These are phyloP conservation scores for Butyriboletus appendiculatus DNA, from an alignment of 1,284 basidiomycete species.

Conservation along the genomic window DNA sequence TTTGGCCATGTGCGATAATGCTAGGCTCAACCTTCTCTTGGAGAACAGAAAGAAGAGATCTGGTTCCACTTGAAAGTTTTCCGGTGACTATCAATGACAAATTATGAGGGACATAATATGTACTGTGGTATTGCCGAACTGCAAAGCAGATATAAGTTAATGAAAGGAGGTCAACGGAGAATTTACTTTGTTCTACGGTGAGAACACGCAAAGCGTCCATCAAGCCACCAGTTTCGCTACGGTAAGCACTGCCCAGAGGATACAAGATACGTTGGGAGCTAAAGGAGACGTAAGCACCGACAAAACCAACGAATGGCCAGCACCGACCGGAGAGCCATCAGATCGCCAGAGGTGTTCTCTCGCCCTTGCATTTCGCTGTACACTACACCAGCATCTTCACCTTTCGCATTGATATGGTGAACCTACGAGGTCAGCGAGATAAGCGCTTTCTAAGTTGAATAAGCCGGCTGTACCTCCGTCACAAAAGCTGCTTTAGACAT, in stretches of 20 bases:
- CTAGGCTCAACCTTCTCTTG: slow-evolving; percentile 82
- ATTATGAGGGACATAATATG: slow-evolving; percentile 96
- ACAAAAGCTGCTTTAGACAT: slow-evolving; percentile 89
- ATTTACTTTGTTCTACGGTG: slow-evolving; percentile 86
- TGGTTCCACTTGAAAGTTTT: slow-evolving; percentile 71
- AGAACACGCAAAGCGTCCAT: slow-evolving; percentile 91
- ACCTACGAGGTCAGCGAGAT: slow-evolving; percentile 49
- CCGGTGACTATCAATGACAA: slow-evolving; percentile 83
- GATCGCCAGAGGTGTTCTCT: slow-evolving; percentile 89
- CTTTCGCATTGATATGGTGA: slow-evolving; percentile 90
- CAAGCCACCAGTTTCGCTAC: slow-evolving; percentile 95
- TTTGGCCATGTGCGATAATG: slow-evolving; percentile 74
- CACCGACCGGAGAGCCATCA: slow-evolving; percentile 83
- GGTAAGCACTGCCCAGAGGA: slow-evolving; percentile 83
- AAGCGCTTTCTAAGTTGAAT: background rate
- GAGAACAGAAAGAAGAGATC: slow-evolving; percentile 72
- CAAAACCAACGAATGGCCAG: background rate
- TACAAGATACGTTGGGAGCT: slow-evolving; percentile 84
- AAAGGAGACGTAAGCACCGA: slow-evolving; percentile 13
- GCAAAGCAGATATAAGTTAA: slow-evolving; percentile 15
- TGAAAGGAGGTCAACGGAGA: background rate
- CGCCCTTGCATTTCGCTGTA: slow-evolving; percentile 99
- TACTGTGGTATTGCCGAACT: slow-evolving; percentile 91
- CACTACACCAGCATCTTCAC: slow-evolving; percentile 94
- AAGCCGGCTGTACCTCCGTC: slow-evolving; percentile 68